Conservation (phyloP, 2,329 filamentous ascomycete species). For the Neonectria neomacrospora region DNA sequence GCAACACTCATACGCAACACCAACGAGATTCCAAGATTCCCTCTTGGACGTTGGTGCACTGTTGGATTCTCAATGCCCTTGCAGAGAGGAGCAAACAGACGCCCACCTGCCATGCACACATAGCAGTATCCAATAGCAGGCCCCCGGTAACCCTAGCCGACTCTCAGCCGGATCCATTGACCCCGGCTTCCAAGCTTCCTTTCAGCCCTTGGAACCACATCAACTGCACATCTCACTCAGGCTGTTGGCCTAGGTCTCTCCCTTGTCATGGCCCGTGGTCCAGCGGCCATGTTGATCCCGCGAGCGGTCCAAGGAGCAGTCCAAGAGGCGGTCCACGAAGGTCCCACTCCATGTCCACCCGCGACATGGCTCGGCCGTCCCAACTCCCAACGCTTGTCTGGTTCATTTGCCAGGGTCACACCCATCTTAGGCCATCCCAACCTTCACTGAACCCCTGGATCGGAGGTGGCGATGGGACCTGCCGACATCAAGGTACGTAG, state of each 20-base stretch:
- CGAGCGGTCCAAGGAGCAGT: constrained; percentile 24
- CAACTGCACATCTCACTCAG: constrained; percentile 20
- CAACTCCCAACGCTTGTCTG: constrained; percentile 36
- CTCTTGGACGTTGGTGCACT: constrained; percentile 3
- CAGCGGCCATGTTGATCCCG: constrained; percentile 37
- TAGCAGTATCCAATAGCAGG: constrained; percentile 12
- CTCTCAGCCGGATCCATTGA: constrained; percentile 5
- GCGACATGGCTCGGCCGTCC: constrained; percentile 35
- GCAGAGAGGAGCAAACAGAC: constrained; percentile 7
- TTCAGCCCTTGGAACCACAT: constrained; percentile 14
- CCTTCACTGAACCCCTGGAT: constrained; percentile 40
- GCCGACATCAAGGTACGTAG: constrained; percentile 37
- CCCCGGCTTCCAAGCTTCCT: constrained; percentile 10
- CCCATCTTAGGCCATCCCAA: constrained; percentile 29
- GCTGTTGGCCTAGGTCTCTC: constrained; percentile 11
- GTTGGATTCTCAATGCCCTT: constrained; percentile 5
- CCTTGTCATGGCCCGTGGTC: constrained; percentile 33
- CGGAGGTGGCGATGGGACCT: constrained; percentile 28
- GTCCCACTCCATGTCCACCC: constrained; percentile 33
- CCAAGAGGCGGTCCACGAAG: constrained; percentile 23
- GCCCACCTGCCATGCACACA: background rate
- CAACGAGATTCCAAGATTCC: background rate
- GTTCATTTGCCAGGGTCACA: constrained; percentile 40
- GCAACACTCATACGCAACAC: background rate
- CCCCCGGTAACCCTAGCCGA: background rate